Percentiles rank a stretch among this genome's conserved stretches.
These are phyloP conservation scores for Pythium brassicae DNA, from an alignment of 352 stramenopile genomes.

Conservation along the genomic window DNA sequence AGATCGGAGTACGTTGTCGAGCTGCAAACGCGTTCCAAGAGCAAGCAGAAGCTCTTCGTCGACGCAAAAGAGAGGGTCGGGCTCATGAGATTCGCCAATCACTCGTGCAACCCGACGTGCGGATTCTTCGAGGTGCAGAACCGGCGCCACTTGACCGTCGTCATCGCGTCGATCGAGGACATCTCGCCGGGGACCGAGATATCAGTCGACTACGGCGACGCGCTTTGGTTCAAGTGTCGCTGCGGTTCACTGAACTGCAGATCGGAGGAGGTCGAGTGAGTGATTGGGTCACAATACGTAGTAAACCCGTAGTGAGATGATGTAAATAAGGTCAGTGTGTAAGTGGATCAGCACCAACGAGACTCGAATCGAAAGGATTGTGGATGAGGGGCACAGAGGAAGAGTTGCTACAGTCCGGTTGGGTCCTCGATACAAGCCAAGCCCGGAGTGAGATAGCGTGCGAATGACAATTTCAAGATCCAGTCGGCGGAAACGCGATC, in stretches of 20 bases:
- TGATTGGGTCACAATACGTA: too few species aligned
- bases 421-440: too few species aligned
- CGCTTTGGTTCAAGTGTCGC: neutral
- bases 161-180: neutral
- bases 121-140: constrained; percentile 7
- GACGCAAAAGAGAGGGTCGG: neutral
- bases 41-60: constrained; percentile 5
- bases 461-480: too few species aligned
- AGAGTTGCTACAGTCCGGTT: too few species aligned
- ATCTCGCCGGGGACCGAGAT: neutral
- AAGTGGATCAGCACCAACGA: too few species aligned
- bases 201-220: neutral
- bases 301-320: too few species aligned
- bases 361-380: too few species aligned
- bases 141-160: neutral
- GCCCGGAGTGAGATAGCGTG: too few species aligned
- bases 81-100: constrained; percentile 8
- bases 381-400: too few species aligned
- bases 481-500: too few species aligned
- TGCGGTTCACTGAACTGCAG: neutral
- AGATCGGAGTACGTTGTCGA: neutral
- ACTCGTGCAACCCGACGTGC: constrained; percentile 6
- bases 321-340: too few species aligned
- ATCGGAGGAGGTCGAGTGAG: too few species aligned
- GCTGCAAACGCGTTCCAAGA: neutral